A percentile compares a stretch with the other conserved stretches of the same genome.
These are phyloP conservation scores for Conticribra guillardii DNA, from an alignment of 108 stramenopile genomes.

Conservation along the genomic window DNA sequence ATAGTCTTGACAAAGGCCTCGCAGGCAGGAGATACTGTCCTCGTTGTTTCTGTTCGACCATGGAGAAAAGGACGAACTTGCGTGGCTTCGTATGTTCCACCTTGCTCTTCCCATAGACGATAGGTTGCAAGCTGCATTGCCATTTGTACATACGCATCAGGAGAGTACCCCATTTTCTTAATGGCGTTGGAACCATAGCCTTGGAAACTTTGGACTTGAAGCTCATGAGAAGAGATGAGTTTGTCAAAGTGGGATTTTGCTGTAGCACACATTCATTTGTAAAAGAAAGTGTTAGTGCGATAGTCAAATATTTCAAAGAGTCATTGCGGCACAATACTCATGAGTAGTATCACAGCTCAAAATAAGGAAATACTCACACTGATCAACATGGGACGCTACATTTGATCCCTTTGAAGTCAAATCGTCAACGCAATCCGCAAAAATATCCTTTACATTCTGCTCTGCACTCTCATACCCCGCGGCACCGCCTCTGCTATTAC, in stretches of 20 bases:
- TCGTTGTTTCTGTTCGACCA: slow-evolving; percentile 85
- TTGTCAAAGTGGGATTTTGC: slow-evolving; percentile 54
- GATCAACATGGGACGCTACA: slow-evolving; percentile 23
- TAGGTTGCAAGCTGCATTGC: slow-evolving; percentile 88
- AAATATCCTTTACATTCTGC: slow-evolving; percentile 65
- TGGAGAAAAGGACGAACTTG: slow-evolving; percentile 78
- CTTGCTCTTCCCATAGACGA: slow-evolving; percentile 74
- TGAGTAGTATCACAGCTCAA: too few species aligned
- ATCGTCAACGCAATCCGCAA: slow-evolving; percentile 45
- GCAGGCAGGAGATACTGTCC: slow-evolving; percentile 64
- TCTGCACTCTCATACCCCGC: slow-evolving; percentile 40
- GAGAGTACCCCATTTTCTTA: slow-evolving; percentile 79
- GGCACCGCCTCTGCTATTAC: slow-evolving; percentile 5
- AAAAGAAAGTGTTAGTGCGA: too few species aligned
- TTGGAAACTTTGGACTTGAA: slow-evolving; percentile 69
- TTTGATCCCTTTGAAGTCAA: slow-evolving; percentile 40
- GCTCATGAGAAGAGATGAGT: slow-evolving; percentile 54
- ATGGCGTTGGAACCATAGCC: slow-evolving; percentile 78
- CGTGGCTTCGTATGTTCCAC: slow-evolving; percentile 85
- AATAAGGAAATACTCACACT: slow-evolving; percentile 10
- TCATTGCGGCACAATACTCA: too few species aligned
- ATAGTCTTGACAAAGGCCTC: slow-evolving; percentile 63
- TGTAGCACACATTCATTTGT: too few species aligned
- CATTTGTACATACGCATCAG: slow-evolving; percentile 90
- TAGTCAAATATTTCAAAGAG: too few species aligned